Percentiles rank a stretch among this genome's conserved stretches.
Evolutionary conservation across 352 stramenopile species (phyloP).

Genomic region (Phytophthora kernoviae): DNA sequence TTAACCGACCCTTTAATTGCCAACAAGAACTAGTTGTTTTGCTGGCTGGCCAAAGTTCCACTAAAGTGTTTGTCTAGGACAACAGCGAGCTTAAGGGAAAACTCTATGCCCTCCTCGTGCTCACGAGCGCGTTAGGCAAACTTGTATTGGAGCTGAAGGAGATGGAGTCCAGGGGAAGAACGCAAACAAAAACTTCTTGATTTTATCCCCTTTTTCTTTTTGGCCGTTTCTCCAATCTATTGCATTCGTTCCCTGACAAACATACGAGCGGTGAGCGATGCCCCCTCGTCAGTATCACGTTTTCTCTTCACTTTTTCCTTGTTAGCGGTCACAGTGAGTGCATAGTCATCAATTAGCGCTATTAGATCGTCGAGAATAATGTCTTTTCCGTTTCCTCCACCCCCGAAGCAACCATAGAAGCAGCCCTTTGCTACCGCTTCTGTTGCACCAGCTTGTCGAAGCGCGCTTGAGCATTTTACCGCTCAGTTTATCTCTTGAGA

Average conservation of each 20-base stretch:
- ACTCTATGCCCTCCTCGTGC: slow-evolving; percentile 7
- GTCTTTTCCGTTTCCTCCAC: slow-evolving; percentile 11
- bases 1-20: not conserved
- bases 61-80: slow-evolving; percentile 12
- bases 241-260: slow-evolving; percentile 1
- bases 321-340: not conserved
- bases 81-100: slow-evolving; percentile 3
- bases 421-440: slow-evolving; percentile 4
- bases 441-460: slow-evolving; percentile 9
- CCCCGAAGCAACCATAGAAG: slow-evolving; percentile 5
- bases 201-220: slow-evolving; percentile 7
- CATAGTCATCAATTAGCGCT: slow-evolving; percentile 12
- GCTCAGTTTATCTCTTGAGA: slow-evolving; percentile 9
- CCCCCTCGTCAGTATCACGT: slow-evolving; percentile 1
- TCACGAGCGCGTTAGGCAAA: slow-evolving; percentile 11
- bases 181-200: slow-evolving; percentile 10
- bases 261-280: not conserved
- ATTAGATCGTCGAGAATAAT: slow-evolving; percentile 10
- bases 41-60: too few species aligned
- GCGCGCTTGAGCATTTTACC: slow-evolving; percentile 14
- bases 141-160: too few species aligned
- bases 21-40: slow-evolving; percentile 7
- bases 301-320: slow-evolving; percentile 6
- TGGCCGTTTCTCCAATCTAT: not conserved
- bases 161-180: too few species aligned